Evolutionary conservation across 345 rosid species (phyloP).

Genomic region (Viola odorata): DNA sequence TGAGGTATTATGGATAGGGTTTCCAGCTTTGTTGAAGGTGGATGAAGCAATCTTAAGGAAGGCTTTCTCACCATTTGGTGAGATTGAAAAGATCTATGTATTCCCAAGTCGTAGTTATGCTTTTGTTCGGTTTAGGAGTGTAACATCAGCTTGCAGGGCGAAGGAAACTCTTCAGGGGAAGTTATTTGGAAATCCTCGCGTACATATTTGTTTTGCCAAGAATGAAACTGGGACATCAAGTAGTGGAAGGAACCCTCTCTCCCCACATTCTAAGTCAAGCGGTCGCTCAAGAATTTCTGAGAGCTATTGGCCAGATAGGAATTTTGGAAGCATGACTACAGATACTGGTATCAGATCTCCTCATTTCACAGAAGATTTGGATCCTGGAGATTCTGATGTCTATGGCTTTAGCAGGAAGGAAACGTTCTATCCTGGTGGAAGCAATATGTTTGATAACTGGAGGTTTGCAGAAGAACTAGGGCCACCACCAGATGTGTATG

Average conservation of each 20-base stretch:
- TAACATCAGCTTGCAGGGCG: conserved; percentile 69
- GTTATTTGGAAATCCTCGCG: conserved; percentile 92
- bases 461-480: conserved; percentile 29
- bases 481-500: conserved; percentile 37
- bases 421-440: conserved; percentile 40
- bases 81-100: conserved; percentile 67
- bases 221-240: conserved; percentile 61
- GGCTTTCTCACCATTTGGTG: conserved; percentile 87
- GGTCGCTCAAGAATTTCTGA: conserved; percentile 52
- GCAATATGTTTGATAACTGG: conserved; percentile 35
- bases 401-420: conserved; percentile 47
- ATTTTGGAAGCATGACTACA: conserved; percentile 10
- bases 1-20: conserved; percentile 90
- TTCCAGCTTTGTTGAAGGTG: conserved; percentile 74
- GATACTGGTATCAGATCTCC: conserved; percentile 32
- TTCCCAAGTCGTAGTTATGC: conserved; percentile 98
- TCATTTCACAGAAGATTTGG: conserved; percentile 31
- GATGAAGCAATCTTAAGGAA: conserved; percentile 71
- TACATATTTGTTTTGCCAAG: conserved; percentile 87
- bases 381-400: conserved; percentile 41
- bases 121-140: conserved; percentile 66
- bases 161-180: conserved; percentile 95
- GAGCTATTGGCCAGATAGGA: conserved; percentile 44
- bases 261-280: conserved; percentile 50
- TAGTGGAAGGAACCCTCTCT: conserved; percentile 51